phyloP scores from a whole-genome alignment of 176 grass and related monocot genomes.

The Sorghum bicolor region Sorghum_bicolor_NCBIv3 NC_012878.2:3084001-3084500 shows the following conservation, averaged over 20 bases:
- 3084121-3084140: background rate
- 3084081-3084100: background rate
- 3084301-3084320: background rate
- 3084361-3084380: background rate
- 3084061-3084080: constrained; percentile 14
- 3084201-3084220: background rate
- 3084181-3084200: too few species aligned
- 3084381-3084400: too few species aligned
- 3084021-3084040: constrained; percentile 35
- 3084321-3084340: background rate
- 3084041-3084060: constrained; percentile 31
- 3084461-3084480: background rate
- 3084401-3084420: too few species aligned
- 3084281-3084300: background rate
- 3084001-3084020: constrained; percentile 28
- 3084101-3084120: background rate
- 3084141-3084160: background rate
- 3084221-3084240: background rate
- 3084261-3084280: background rate
- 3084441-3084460: background rate
- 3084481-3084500: background rate
- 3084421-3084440: background rate
- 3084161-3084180: background rate
- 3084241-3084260: background rate
- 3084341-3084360: background rate